Base-by-base conservation (phyloP, 208 protist genomes). In the Leishmania guyanensis region DNA sequence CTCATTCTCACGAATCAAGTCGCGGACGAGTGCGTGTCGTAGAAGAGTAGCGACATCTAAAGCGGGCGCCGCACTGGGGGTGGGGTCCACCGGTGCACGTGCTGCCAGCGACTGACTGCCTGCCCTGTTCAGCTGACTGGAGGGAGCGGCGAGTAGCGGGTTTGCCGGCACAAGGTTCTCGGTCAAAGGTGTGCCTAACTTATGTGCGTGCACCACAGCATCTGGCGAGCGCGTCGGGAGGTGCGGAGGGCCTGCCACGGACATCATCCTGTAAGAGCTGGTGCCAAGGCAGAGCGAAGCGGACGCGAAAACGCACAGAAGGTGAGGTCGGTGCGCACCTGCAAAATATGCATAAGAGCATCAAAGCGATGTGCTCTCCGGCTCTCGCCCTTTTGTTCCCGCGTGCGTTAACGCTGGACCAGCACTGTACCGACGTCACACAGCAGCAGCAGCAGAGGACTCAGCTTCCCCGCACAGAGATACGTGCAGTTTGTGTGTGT, bases 1-100 rank as follows among this genome's bases (percentile, higher is more conserved):
- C 82, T 93, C 91, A 56, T 90, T 91, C 80, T 93, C 89, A 0
- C 80, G 51, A 3, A 95, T 81, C 16, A 95, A 73, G 22, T 92
- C 91, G 3, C 83, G 86, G 3, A 94, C 88, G 46, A 93, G 70
- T 4, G 89, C 75, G 54, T 87, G 76, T 9, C 70, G 17, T 56
- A 75, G 48, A 54, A 75, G 50, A 36, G 50, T 36, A 20, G 14
- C 71, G 50, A 60, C 29, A 75, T 60, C 71, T 39, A 33, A 10
- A 5, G 50, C 48, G 12, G 3, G 48, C 26, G 5, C 71, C 22
- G 71, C 71, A 60, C 29, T 22, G 10, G 48, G 4, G 46, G 48
- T 12, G 51, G 36, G 36, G 36, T 36, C 50, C n/a, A 50, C 39
- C 33, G 36, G 17, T 29, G 68, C 17, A 53, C 29, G 29, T 2